These are phyloP conservation scores for Puccinia sorghi DNA, from an alignment of 1,284 basidiomycete species.

Conservation along the genomic window DNA sequence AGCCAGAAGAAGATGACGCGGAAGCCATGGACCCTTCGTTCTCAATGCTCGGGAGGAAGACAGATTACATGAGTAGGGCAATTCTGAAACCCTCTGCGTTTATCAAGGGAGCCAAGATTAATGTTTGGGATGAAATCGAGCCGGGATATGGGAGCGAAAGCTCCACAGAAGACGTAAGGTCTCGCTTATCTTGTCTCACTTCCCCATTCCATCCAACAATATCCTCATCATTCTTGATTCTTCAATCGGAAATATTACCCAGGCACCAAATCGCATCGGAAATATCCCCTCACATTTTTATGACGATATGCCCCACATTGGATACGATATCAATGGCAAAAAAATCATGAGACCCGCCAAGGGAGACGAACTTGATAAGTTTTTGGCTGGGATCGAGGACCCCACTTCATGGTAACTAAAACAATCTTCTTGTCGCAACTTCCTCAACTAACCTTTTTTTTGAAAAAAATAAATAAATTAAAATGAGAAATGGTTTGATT, in stretches of 20 bases:
- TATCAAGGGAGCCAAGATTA: conserved; percentile 83
- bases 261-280: conserved; percentile 91
- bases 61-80: conserved; percentile 58
- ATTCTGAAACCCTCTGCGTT: conserved; percentile 65
- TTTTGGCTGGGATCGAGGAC: conserved; percentile 90
- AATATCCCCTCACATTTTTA: conserved; percentile 98
- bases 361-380: conserved; percentile 96
- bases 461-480: background rate
- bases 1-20: conserved; percentile 60
- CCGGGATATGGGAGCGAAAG: conserved; percentile 96
- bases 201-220: conserved; percentile 1
- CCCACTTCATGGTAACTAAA: conserved; percentile 73
- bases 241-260: background rate
- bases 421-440: too few species aligned
- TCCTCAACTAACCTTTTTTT: background rate
- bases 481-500: conserved; percentile 16
- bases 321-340: conserved; percentile 93
- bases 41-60: conserved; percentile 51
- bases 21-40: conserved; percentile 68
- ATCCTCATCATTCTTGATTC: background rate
- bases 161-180: conserved; percentile 87
- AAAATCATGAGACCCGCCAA: conserved; percentile 89
- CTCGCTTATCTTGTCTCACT: conserved; percentile 19
- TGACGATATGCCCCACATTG: conserved; percentile 98
- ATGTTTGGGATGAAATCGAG: conserved; percentile 84